Evolutionary conservation across 2,329 filamentous ascomycete species (phyloP).

Genomic region (Tothia fuscella): DNA sequence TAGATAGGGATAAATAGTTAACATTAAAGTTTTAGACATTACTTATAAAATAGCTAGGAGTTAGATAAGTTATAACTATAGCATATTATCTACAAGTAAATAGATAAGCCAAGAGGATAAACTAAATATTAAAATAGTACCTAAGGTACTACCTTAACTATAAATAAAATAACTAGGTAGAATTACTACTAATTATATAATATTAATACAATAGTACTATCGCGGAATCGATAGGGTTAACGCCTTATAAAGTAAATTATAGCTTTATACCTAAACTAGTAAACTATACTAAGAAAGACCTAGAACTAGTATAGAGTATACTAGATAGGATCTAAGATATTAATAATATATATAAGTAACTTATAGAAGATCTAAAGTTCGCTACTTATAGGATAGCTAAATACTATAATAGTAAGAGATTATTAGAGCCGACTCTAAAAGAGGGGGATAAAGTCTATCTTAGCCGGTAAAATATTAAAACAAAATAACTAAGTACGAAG

Average conservation of each 20-base stretch:
- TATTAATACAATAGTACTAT: slow-evolving; percentile 12
- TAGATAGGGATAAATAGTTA: slow-evolving; percentile 14
- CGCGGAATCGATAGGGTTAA: neutral
- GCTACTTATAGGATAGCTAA: neutral
- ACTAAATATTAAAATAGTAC: slow-evolving; percentile 13
- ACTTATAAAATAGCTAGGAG: slow-evolving; percentile 10
- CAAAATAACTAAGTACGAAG: slow-evolving; percentile 8
- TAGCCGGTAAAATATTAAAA: slow-evolving; percentile 9
- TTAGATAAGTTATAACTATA: slow-evolving; percentile 13
- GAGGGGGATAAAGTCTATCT: slow-evolving; percentile 12
- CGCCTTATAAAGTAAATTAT: slow-evolving; percentile 2
- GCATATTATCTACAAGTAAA: slow-evolving; percentile 16
- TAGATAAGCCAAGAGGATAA: slow-evolving; percentile 14
- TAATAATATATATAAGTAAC: neutral
- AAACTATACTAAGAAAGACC: neutral
- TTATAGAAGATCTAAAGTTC: slow-evolving; percentile 1
- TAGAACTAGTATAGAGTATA: neutral
- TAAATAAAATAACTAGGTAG: slow-evolving; percentile 13
- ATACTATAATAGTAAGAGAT: slow-evolving; percentile 5
- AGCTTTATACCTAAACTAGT: neutral
- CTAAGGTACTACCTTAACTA: slow-evolving; percentile 12
- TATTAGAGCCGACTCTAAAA: slow-evolving; percentile 4
- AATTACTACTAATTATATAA: slow-evolving; percentile 11
- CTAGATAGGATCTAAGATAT: neutral
- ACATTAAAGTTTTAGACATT: slow-evolving; percentile 12